Base-by-base conservation (phyloP, 129 eudicot species). In the Oenanthe sinensis region DNA sequence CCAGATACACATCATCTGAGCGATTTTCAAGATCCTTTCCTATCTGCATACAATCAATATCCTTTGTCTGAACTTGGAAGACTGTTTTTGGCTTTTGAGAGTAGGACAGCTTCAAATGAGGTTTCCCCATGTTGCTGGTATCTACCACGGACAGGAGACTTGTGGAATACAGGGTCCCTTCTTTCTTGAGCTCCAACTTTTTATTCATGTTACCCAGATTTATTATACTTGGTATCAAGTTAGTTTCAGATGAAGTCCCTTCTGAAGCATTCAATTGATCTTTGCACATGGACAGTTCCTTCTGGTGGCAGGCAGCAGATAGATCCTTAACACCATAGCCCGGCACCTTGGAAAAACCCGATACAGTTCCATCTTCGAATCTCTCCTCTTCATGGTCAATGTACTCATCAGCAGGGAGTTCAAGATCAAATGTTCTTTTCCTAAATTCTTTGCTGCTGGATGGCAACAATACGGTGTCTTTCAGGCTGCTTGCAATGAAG, bases 331-430 rank as follows among this genome's bases (percentile, higher is more conserved):
- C 44, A 80, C 55, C 47, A 3, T 49, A 22, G 30, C 4, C 20
- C 15, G 55, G 26, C 13, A 20, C 22, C 68, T 30, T 28, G 54
- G 78, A 42, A 20, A 74, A 76, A 36, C 71, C 68, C 68, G 30
- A 58, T 28, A 43, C 63, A 33, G 75, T 77, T 76, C 45, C 76
- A 12, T 48, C 76, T 69, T 46, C 46, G 17, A 81, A 43, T 71
- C 30, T 75, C 22, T 83, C 84, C 30, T 78, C 87, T 17, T 87
- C 84, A 75, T 73, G n/a, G 40, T 84, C 87, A 54, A 79, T 72
- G 75, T 80, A 86, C 39, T 15, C 76, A 72, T 84, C 82, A 30
- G 88, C 85, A 30, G 86, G 89, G 81, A 81, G 88, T 67, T 86
- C 83, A 72, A 86, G 89, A 75, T 86, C 88, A 26, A 80, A 82